These are phyloP conservation scores for Lavandula angustifolia DNA, from an alignment of 257 asterid species.

Conservation along the genomic window DNA sequence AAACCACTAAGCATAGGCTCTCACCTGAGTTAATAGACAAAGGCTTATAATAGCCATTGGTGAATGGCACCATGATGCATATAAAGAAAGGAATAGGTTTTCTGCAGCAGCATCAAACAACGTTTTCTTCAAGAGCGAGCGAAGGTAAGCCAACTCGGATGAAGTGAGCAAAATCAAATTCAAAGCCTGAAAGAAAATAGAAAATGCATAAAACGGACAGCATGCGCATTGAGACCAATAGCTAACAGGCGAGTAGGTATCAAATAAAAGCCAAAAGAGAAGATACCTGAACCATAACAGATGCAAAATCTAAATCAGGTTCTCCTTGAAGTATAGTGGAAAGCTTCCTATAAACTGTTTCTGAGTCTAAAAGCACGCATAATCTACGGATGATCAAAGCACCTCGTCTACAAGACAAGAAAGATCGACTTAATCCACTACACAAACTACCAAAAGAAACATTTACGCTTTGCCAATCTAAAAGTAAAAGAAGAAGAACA, in stretches of 20 bases:
- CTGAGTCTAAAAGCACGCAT: conserved; percentile 91
- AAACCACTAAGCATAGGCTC: conserved; percentile 21
- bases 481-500: not conserved
- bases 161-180: conserved; percentile 98
- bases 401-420: conserved; percentile 73
- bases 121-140: conserved; percentile 76
- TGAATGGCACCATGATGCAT: conserved; percentile 98
- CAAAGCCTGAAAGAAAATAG: conserved; percentile 64
- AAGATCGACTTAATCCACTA: conserved; percentile 25
- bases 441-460: not conserved
- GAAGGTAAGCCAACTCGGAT: conserved; percentile 83
- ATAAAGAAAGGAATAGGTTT: conserved; percentile 73
- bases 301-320: conserved; percentile 87
- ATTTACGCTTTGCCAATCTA: conserved; percentile 16
- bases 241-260: not conserved
- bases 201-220: conserved; percentile 18
- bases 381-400: conserved; percentile 87
- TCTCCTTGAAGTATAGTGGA: conserved; percentile 86
- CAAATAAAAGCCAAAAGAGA: conserved; percentile 19
- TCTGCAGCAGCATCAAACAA: conserved; percentile 70
- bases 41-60: conserved; percentile 98
- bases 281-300: conserved; percentile 89
- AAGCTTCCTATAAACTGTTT: conserved; percentile 84
- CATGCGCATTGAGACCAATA: not conserved
- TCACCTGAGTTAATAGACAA: conserved; percentile 95